These are phyloP conservation scores for Nakazawaea ernobii DNA, from an alignment of 805 yeast genomes.

Conservation along the genomic window DNA sequence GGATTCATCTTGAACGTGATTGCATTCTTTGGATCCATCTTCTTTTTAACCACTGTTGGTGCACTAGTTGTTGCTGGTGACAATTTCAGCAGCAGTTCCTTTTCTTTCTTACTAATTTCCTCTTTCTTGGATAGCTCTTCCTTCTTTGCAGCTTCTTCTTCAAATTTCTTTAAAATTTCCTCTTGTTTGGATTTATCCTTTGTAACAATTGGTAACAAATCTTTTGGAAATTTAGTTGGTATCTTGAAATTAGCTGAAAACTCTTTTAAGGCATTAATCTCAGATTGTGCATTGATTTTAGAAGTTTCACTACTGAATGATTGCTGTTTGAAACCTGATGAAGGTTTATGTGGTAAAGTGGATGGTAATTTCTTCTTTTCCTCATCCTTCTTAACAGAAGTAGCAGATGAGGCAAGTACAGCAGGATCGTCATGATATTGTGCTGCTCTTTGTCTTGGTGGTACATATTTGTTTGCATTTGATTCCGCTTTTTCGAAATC, in stretches of 20 bases:
- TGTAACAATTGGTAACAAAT: slow-evolving; percentile 62
- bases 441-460: slow-evolving; percentile 52
- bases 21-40: slow-evolving; percentile 48
- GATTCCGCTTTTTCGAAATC: neutral
- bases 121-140: slow-evolving; percentile 14
- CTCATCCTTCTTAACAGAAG: neutral
- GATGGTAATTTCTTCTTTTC: slow-evolving; percentile 4
- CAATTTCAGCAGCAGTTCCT: slow-evolving; percentile 10
- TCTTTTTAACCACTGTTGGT: slow-evolving; percentile 30
- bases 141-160: slow-evolving; percentile 9
- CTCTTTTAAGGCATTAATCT: slow-evolving; percentile 64
- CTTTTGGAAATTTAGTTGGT: slow-evolving; percentile 41
- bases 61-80: slow-evolving; percentile 9
- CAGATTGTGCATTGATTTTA: slow-evolving; percentile 49
- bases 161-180: slow-evolving; percentile 38
- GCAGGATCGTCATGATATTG: slow-evolving; percentile 60
- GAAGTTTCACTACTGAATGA: slow-evolving; percentile 29
- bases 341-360: slow-evolving; percentile 18
- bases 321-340: slow-evolving; percentile 3
- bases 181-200: slow-evolving; percentile 64
- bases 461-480: slow-evolving; percentile 40
- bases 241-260: slow-evolving; percentile 80
- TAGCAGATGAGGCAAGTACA: slow-evolving; percentile 49
- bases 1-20: slow-evolving; percentile 67
- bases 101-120: slow-evolving; percentile 14